Conservation (phyloP, 768 basidiomycete genomes). For the Pleurotus citrinopileatus region DNA sequence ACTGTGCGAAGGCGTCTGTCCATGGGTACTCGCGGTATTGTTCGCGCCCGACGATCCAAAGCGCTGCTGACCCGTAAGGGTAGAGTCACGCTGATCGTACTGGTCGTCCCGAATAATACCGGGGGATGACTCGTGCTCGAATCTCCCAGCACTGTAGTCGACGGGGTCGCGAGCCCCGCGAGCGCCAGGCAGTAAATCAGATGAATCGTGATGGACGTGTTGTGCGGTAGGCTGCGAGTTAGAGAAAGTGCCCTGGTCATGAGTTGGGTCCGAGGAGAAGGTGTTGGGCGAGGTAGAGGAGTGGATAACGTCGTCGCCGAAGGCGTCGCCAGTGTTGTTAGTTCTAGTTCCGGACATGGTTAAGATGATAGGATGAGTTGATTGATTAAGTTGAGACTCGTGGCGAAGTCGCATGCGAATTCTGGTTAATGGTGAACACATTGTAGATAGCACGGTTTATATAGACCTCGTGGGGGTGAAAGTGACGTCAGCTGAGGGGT, state of each 20-base stretch:
- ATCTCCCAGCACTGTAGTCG: constrained; percentile 38
- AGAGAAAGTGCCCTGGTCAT: neutral
- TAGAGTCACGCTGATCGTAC: constrained; percentile 8
- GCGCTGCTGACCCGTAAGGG: no score
- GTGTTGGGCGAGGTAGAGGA: neutral
- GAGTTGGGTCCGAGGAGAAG: neutral
- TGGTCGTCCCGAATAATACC: constrained; percentile 15
- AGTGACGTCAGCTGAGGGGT: no score
- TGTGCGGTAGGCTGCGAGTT: constrained; percentile 28
- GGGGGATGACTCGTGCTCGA: constrained; percentile 26
- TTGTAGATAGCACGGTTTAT: no score
- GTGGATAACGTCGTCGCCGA: neutral
- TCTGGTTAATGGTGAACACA: no score
- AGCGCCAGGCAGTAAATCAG: constrained; percentile 47
- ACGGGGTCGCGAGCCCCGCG: constrained; percentile 23
- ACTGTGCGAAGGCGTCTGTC: constrained; percentile 2
- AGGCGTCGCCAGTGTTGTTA: neutral
- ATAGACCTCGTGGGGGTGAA: no score
- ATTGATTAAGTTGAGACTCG: no score
- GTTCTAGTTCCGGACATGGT: neutral
- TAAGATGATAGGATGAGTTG: no score
- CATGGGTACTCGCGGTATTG: constrained; percentile 7
- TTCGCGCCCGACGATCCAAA: no score
- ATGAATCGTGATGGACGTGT: constrained; percentile 40
- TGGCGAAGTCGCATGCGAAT: no score